Conservation (phyloP, 2,329 filamentous ascomycete genomes). For the Penicillium sp. region DNA sequence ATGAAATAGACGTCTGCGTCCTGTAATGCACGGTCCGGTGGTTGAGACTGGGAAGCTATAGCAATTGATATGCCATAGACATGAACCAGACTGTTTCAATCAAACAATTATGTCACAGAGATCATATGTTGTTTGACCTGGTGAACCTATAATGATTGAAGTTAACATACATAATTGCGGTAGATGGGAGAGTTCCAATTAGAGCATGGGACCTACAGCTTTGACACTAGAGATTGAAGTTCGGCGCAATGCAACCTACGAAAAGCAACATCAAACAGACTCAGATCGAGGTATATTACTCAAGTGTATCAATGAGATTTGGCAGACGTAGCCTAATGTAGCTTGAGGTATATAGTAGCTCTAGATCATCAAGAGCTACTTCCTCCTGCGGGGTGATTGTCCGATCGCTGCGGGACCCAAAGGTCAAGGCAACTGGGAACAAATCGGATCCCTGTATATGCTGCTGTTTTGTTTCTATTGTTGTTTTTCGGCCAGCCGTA, state of each 20-base stretch:
- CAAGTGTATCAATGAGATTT: not conserved
- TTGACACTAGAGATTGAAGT: not conserved
- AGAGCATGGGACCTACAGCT: not conserved
- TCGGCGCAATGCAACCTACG: not conserved
- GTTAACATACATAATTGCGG: not conserved
- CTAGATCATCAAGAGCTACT: not conserved
- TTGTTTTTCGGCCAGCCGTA: not conserved
- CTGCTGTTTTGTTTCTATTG: not conserved
- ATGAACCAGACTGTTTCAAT: not conserved
- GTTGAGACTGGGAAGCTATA: not conserved
- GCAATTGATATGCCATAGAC: not conserved
- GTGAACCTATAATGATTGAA: not conserved
- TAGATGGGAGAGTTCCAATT: not conserved
- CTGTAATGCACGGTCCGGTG: not conserved
- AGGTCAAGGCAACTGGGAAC: not conserved
- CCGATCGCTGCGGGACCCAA: not conserved
- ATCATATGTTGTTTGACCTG: not conserved
- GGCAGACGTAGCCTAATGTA: not conserved
- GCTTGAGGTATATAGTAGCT: not conserved
- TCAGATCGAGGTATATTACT: not conserved
- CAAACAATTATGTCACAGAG: not conserved
- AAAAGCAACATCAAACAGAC: not conserved
- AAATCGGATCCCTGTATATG: not conserved
- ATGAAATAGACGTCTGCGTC: not conserved
- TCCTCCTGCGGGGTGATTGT: conserved; percentile 10